These are phyloP conservation scores for Ziziphus jujuba DNA, from an alignment of 306 rosid species.

Conservation along the genomic window DNA sequence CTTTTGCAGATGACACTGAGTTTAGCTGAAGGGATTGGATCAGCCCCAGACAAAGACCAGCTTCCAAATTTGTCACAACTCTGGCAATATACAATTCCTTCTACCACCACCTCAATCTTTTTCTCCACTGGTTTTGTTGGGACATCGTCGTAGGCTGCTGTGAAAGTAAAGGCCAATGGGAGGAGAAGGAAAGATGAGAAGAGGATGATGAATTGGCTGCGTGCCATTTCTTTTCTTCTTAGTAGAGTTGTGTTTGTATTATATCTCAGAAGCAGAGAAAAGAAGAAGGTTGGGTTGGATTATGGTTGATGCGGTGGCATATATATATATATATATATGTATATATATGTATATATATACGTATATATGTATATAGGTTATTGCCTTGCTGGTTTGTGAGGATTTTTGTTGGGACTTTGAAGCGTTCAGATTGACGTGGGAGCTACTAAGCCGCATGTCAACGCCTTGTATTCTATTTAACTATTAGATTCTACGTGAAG, in stretches of 20 bases:
- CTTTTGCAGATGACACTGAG: slow-evolving; percentile 82
- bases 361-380: slow-evolving; percentile 8
- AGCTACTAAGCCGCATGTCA: slow-evolving; percentile 40
- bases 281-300: not conserved
- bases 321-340: slow-evolving; percentile 19
- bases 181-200: slow-evolving; percentile 40
- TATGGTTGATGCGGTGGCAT: slow-evolving; percentile 10
- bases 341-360: slow-evolving; percentile 27
- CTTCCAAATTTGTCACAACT: slow-evolving; percentile 67
- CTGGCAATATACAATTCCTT: slow-evolving; percentile 80
- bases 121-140: slow-evolving; percentile 29
- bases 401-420: slow-evolving; percentile 6
- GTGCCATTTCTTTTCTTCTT: slow-evolving; percentile 47
- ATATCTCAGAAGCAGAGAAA: slow-evolving; percentile 22
- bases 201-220: slow-evolving; percentile 31
- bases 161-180: slow-evolving; percentile 36
- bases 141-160: slow-evolving; percentile 27
- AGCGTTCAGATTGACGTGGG: slow-evolving; percentile 47
- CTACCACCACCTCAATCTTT: slow-evolving; percentile 59
- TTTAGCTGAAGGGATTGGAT: slow-evolving; percentile 66
- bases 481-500: slow-evolving; percentile 43
- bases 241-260: not conserved
- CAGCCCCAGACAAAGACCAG: slow-evolving; percentile 73
- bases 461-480: slow-evolving; percentile 18
- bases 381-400: not conserved